Base-by-base conservation (phyloP, 2,329 filamentous ascomycete species). In the Trichophyton equinum region DNA sequence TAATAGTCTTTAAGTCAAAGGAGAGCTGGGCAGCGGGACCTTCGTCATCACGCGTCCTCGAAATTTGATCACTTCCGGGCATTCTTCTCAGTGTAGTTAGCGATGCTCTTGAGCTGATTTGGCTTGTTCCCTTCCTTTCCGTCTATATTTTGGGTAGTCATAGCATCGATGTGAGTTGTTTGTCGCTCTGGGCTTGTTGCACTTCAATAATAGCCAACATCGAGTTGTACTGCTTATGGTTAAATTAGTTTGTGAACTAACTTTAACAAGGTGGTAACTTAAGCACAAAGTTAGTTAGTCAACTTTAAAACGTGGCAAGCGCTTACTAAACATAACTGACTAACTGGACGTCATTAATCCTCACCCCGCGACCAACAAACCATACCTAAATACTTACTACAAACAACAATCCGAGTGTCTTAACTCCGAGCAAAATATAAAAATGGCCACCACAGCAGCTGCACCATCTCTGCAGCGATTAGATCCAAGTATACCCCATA, bases 401-500 rank as follows among this genome's bases (percentile, higher is more conserved):
- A 15, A 36, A 18, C n/a, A n/a, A 55, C 27, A 11, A 25, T 15
- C 2, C 3, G 18, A 6, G 13, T 22, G 25, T 9, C 27, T 20
- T 36, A 4, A 38, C 4, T 38, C 11, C 5, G 25, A 11, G 27
- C 51, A 36, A 33, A n/a, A 33, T 36, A 13, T 36, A 20, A 55
- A 27, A 33, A 55, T 55, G 51, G 15, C 13, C 5, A 55, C 51
- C 2, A 15, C 30, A 15, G 8, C 46, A 65, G 25, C 57, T 15
- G n/a, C 20, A 68, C 70, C 70, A 61, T 76, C 83, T 47, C 69
- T 78, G 9, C 65, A 71, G 25, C 68, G 63, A 15, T 74, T 88
- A 56, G 78, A 83, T 68, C 69, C 73, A 18, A 71, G 73, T 18
- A 64, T 69, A 20, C 72, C 78, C 8, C 82, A 84, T 69, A 70